These are phyloP conservation scores for Dalbergia cultrata DNA, from an alignment of 306 rosid genomes.

Conservation along the genomic window DNA sequence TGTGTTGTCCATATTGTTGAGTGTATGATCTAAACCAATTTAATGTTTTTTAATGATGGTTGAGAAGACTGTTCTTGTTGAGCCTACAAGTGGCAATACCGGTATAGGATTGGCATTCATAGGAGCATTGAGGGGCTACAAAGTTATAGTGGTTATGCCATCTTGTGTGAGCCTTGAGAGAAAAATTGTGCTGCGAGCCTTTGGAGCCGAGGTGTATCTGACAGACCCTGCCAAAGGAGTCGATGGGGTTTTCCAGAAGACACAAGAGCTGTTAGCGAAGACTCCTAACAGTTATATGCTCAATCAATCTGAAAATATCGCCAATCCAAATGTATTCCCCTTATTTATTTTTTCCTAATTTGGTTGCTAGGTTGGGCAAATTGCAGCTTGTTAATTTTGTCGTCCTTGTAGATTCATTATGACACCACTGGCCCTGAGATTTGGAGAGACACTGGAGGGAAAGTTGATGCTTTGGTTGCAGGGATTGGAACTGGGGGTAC, in stretches of 20 bases:
- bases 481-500: slow-evolving; percentile 94
- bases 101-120: slow-evolving; percentile 87
- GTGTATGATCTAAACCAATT: slow-evolving; percentile 39
- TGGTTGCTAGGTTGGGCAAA: slow-evolving; percentile 10
- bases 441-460: slow-evolving; percentile 83
- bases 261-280: slow-evolving; percentile 59
- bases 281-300: slow-evolving; percentile 66
- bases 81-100: slow-evolving; percentile 84
- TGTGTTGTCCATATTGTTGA: slow-evolving; percentile 24
- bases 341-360: slow-evolving; percentile 1
- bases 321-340: slow-evolving; percentile 67
- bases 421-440: slow-evolving; percentile 93
- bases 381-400: not conserved
- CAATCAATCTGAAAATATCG: slow-evolving; percentile 71
- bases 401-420: slow-evolving; percentile 70
- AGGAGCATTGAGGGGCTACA: slow-evolving; percentile 82
- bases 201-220: slow-evolving; percentile 80
- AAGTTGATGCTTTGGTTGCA: slow-evolving; percentile 73
- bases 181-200: slow-evolving; percentile 70
- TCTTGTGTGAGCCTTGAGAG: slow-evolving; percentile 71
- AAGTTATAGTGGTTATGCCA: slow-evolving; percentile 68
- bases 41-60: slow-evolving; percentile 38
- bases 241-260: slow-evolving; percentile 62
- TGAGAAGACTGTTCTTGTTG: slow-evolving; percentile 74
- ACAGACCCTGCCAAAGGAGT: slow-evolving; percentile 73